Conservation (phyloP, 2,329 filamentous ascomycete genomes). For the Aspergillus versicolor region DNA sequence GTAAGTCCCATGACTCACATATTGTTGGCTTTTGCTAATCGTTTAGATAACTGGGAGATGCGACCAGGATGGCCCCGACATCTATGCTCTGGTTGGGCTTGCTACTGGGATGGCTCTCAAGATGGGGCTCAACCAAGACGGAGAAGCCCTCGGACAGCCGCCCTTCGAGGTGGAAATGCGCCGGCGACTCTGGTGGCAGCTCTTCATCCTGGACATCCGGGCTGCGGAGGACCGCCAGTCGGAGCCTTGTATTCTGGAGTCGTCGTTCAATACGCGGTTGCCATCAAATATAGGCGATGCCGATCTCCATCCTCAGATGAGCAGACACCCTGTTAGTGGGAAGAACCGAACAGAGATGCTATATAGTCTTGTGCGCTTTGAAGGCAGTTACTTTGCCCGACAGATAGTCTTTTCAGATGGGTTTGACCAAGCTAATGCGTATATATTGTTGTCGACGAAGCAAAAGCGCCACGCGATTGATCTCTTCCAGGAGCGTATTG, state of each 20-base stretch:
- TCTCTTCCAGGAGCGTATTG: constrained; percentile 12
- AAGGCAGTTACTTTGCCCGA: constrained; percentile 20
- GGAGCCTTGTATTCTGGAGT: constrained; percentile 13
- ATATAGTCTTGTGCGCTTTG: constrained; percentile 22
- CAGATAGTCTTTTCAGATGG: constrained; percentile 22
- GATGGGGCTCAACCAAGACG: constrained; percentile 16
- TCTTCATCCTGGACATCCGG: constrained; percentile 20
- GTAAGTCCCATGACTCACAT: constrained; percentile 6
- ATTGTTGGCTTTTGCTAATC: background rate
- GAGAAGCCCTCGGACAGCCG: background rate
- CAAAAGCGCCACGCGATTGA: constrained; percentile 23
- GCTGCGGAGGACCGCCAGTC: constrained; percentile 16
- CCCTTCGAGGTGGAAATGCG: constrained; percentile 23
- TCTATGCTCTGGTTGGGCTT: constrained; percentile 8
- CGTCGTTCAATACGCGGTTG: constrained; percentile 12
- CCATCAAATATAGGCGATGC: constrained; percentile 17
- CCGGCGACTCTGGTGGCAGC: constrained; percentile 27
- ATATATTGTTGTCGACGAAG: constrained; percentile 7
- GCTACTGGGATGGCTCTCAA: constrained; percentile 16
- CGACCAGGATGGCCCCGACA: constrained; percentile 16
- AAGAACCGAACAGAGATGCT: constrained; percentile 24
- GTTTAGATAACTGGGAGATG: constrained; percentile 16
- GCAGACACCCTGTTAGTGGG: background rate
- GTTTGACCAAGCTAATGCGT: constrained; percentile 20
- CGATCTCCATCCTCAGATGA: constrained; percentile 16